These are phyloP conservation scores for Crinitomyces ghanaensis DNA, from an alignment of 805 yeast genomes.

Conservation along the genomic window DNA sequence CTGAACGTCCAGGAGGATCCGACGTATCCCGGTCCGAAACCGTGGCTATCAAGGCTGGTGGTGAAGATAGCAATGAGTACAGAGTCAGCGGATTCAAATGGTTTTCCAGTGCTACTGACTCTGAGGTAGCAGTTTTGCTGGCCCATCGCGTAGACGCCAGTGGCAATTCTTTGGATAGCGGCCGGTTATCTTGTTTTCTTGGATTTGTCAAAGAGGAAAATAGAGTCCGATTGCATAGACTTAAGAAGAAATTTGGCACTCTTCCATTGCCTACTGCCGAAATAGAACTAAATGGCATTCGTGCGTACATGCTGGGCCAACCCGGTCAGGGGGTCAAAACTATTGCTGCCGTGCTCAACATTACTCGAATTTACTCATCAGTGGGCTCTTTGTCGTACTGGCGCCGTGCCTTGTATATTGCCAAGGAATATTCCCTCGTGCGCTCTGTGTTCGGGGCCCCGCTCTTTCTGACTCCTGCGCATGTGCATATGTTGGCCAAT, in stretches of 20 bases:
- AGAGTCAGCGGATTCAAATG: constrained; percentile 22
- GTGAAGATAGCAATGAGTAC: constrained; percentile 9
- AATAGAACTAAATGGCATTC: constrained; percentile 18
- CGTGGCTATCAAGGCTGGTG: constrained; percentile 13
- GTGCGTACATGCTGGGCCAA: constrained; percentile 15
- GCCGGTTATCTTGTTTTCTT: constrained; percentile 19
- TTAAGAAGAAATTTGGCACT: constrained; percentile 24
- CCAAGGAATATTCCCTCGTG: constrained; percentile 18
- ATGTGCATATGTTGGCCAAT: constrained; percentile 19
- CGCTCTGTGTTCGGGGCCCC: constrained; percentile 20
- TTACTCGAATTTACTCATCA: constrained; percentile 20
- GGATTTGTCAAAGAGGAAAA: constrained; percentile 17
- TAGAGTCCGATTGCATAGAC: constrained; percentile 18
- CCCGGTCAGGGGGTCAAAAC: constrained; percentile 20
- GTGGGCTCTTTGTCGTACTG: constrained; percentile 17
- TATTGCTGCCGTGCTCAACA: constrained; percentile 21
- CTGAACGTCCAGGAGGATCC: constrained; percentile 24
- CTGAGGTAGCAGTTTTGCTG: constrained; percentile 21
- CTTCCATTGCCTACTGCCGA: constrained; percentile 25
- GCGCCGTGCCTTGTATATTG: constrained; percentile 18
- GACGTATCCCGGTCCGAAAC: constrained; percentile 24
- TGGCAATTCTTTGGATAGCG: constrained; percentile 8
- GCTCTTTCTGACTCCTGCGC: constrained; percentile 17
- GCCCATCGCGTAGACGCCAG: constrained; percentile 17
- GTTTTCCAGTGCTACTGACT: constrained; percentile 26